These are phyloP conservation scores for Aristolochia californica DNA, from an alignment of 164 flowering plant species.

Conservation along the genomic window DNA sequence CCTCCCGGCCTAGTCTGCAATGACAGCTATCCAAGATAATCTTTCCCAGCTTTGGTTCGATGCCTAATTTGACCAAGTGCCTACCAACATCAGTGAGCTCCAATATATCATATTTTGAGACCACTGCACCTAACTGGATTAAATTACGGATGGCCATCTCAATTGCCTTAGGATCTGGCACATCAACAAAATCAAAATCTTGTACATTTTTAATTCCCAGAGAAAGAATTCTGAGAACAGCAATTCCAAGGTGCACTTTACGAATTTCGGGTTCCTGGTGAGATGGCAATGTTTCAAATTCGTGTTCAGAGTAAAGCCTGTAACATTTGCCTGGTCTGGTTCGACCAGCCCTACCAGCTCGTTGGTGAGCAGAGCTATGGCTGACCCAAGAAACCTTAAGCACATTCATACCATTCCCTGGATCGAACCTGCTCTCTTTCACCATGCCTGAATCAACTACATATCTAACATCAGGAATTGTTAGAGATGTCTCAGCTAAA, in stretches of 20 bases:
- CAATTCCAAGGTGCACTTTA: conserved; percentile 90
- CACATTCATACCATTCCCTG: conserved; percentile 79
- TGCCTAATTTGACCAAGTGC: conserved; percentile 61
- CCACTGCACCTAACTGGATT: conserved; percentile 69
- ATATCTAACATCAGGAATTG: conserved; percentile 88
- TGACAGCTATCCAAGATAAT: conserved; percentile 48
- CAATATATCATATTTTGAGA: conserved; percentile 19
- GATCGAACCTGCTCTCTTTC: conserved; percentile 78
- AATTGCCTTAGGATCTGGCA: conserved; percentile 65
- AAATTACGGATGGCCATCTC: conserved; percentile 82
- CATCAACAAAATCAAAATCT: conserved; percentile 84
- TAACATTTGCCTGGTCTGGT: conserved; percentile 87
- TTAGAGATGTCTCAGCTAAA: conserved; percentile 93
- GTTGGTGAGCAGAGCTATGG: conserved; percentile 87
- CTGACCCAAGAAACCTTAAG: conserved; percentile 66
- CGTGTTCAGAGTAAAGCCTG: conserved; percentile 58
- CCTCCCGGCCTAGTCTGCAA: conserved; percentile 58
- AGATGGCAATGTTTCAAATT: conserved; percentile 47
- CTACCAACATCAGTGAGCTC: conserved; percentile 59
- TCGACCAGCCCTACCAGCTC: conserved; percentile 98
- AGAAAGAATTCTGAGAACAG: conserved; percentile 74
- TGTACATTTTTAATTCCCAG: conserved; percentile 52
- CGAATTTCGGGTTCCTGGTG: conserved; percentile 88
- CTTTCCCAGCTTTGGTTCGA: conserved; percentile 90
- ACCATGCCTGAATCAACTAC: conserved; percentile 89